phyloP scores from a whole-genome alignment of 177 flowering plant species.

The Tripterygium wilfordii region DNA sequence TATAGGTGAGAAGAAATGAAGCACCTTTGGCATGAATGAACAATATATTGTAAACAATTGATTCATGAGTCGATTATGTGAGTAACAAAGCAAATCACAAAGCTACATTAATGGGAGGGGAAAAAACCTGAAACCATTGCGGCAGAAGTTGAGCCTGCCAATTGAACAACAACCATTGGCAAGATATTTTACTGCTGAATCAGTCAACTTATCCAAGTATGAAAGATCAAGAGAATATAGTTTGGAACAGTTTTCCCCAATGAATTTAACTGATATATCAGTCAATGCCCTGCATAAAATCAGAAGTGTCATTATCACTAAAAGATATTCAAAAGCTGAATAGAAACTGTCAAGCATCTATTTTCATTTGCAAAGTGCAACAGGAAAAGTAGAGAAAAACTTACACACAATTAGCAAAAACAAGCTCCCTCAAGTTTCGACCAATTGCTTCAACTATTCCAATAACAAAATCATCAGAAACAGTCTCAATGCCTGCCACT shows the following conservation, averaged over 20 bases:
- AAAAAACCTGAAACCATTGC: constrained; percentile 31
- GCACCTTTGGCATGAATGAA: no score
- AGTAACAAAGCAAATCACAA: no score
- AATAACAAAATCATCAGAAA: constrained; percentile 28
- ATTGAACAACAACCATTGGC: constrained; percentile 38
- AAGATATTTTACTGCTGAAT: constrained; percentile 20
- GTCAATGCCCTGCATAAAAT: constrained; percentile 32
- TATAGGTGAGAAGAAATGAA: no score
- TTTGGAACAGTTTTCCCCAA: constrained; percentile 21
- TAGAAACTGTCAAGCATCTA: no score
- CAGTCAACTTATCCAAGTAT: constrained; percentile 30
- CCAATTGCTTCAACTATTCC: constrained; percentile 21
- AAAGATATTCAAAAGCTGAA: neutral
- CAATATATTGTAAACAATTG: no score
- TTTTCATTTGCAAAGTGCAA: no score
- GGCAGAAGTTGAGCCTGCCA: constrained; percentile 19
- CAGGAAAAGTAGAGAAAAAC: constrained; percentile 10
- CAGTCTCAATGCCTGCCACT: constrained; percentile 27
- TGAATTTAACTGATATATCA: constrained; percentile 20
- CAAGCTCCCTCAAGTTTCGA: constrained; percentile 28
- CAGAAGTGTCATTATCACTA: neutral
- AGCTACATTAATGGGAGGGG: neutral
- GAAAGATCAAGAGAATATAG: constrained; percentile 28
- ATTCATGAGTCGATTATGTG: no score
- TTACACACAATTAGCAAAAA: constrained; percentile 31